Evolutionary conservation across 768 basidiomycete genomes (phyloP), one percentile per base, ranked within the genome.

Genomic region (Suillus plorans): DNA sequence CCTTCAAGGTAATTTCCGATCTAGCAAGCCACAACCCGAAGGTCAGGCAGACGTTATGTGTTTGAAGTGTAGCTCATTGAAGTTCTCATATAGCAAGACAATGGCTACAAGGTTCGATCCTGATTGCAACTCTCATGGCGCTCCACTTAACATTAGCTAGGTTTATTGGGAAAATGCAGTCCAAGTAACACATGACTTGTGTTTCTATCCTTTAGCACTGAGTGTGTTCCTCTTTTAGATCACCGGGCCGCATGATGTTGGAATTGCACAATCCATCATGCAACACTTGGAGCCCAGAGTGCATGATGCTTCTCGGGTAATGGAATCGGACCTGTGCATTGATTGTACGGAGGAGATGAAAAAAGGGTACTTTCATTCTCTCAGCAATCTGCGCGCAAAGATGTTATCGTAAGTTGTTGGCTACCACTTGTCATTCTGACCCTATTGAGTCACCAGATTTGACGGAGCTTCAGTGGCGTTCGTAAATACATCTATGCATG

Each of bases 131-230:
- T 62, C 0, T 18, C 50, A n/a, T 18, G 44, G 20, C 1, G n/a
- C 60, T 63, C 57, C 34, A 45, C 67, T 47, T 61, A 55, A 58
- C 47, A 37, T 62, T 28, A 25, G 39, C 13, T 53, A 93, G 91
- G 92, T 94, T 22, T 94, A 94, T 69, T 94, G 92, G 92, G 90
- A 92, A 74, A 94, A 94, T 70, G 91, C 85, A 0, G 89, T 94
- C 0, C 92, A 94, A 80, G 92, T 92, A 64, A 44, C 34, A 28
- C 39, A 12, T 20, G 12, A 63, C 55, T 50, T 6, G 63, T 28
- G 22, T 41, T 34, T n/a, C 5, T 22, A 25, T 31, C 44, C 59
- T 64, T 41, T 56, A 47, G 52, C 36, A 50, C 58, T 42, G 13
- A 59, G 6, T 3, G 12, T 13, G 6, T 18, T 45, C 53, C 60